Base-by-base conservation (phyloP, 2,329 filamentous ascomycete genomes). In the Aspergillus alliaceus region DNA sequence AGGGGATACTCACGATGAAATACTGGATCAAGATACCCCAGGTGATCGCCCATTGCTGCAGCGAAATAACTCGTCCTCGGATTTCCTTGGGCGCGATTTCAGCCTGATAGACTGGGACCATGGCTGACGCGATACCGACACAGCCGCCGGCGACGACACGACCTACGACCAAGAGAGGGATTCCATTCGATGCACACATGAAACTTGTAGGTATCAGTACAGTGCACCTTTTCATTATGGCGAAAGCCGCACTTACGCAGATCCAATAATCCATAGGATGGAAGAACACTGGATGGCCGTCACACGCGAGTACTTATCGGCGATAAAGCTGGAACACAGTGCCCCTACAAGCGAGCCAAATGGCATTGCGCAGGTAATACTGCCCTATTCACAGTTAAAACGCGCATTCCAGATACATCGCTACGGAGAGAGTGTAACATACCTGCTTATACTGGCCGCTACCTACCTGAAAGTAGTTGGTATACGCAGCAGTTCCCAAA, bases 1-100 rank as follows among this genome's bases (percentile, higher is more conserved):
- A 15, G 20, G 42, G 48, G 20, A 37, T 8, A 44, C 51, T 35
- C 25, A 66, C 69, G 65, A 86, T 70, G 27, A 64, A 86, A 77
- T 86, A 89, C 82, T 88, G 87, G 73, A 88, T 85, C 57, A 88
- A 67, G 61, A 88, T 87, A 61, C 84, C 86, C 81, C 81, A 89
- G 60, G 88, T 89, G 59, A 91, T 90, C 18, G 87, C 86, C 78
- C 87, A 88, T 70, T 91, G 89, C 70, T 91, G 88, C 44, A 84
- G 82, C 42, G 86, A 86, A 20, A 91, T 87, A 39, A 91, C 80
- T 20, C 86, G 81, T 9, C 82, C 82, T 60, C 82, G 77, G 61
- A 79, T 82, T 37, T 74, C 75, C 1, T 80, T 80, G 15, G 79
- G 79, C n/a, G 81, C 86, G 9, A 90, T 78, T 70, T 90, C 88